Evolutionary conservation across 306 rosid species (phyloP).

Genomic region (Pyrus communis): DNA sequence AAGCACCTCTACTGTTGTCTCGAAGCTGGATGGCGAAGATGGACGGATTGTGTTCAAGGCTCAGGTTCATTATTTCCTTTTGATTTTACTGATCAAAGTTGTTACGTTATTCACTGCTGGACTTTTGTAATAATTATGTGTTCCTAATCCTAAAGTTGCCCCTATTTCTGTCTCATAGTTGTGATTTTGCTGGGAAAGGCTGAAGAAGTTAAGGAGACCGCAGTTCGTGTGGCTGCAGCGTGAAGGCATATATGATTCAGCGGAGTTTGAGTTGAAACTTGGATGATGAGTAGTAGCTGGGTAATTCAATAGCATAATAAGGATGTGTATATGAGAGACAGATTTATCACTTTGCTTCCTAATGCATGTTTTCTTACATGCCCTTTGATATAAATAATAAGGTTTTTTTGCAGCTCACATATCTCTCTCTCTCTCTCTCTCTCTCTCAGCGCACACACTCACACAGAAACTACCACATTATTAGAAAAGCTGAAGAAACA

Average conservation of each 20-base stretch:
- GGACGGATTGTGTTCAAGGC: constrained; percentile 46
- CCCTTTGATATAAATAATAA: neutral
- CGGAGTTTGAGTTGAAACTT: neutral
- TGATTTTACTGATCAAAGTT: neutral
- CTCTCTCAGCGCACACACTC: neutral
- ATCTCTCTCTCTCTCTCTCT: neutral
- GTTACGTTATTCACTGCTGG: neutral
- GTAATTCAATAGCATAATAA: too few relatives aligned
- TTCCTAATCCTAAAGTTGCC: neutral
- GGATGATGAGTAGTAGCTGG: neutral
- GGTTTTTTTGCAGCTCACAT: neutral
- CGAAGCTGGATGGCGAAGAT: constrained; percentile 22
- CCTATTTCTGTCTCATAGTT: constrained; percentile 27
- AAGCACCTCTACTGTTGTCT: constrained; percentile 30
- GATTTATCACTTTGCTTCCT: neutral
- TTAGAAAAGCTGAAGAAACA: too few relatives aligned
- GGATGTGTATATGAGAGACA: neutral
- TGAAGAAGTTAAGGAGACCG: constrained; percentile 18
- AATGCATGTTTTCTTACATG: neutral
- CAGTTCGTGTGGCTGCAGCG: constrained; percentile 14
- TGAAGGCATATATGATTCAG: constrained; percentile 12
- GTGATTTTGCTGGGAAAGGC: constrained; percentile 42
- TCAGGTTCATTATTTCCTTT: constrained; percentile 32
- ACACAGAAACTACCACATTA: too few relatives aligned
- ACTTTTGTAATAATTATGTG: neutral